phyloP scores from a whole-genome alignment of 768 basidiomycete genomes.

The Pisolithus marmoratus region DNA sequence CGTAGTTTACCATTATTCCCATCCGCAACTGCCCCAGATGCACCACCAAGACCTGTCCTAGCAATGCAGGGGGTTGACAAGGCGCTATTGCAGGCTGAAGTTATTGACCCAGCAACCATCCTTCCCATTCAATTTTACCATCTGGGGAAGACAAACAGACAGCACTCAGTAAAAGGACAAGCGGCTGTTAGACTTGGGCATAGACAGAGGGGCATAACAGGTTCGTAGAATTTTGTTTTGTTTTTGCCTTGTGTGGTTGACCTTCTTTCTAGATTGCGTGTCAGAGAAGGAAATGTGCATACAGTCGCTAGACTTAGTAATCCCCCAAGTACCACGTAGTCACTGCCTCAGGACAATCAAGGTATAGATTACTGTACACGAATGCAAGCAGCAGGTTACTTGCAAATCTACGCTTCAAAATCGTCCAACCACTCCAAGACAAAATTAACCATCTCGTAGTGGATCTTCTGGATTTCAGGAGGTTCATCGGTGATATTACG shows the following conservation, averaged over 20 bases:
- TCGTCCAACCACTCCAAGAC: conserved; percentile 68
- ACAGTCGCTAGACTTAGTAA: conserved; percentile 9
- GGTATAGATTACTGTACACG: too few species aligned
- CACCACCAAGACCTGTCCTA: too few species aligned
- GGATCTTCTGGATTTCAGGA: conserved; percentile 70
- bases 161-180: conserved; percentile 54
- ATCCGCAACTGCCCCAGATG: too few species aligned
- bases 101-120: conserved; percentile 53
- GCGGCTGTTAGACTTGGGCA: conserved; percentile 68
- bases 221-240: conserved; percentile 32
- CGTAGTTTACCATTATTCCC: too few species aligned
- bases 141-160: conserved; percentile 34
- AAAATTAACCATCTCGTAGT: conserved; percentile 74
- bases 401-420: conserved; percentile 27
- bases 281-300: conserved; percentile 23
- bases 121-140: conserved; percentile 40
- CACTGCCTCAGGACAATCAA: too few species aligned
- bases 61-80: conserved; percentile 75
- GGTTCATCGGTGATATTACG: conserved; percentile 60
- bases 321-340: conserved; percentile 12
- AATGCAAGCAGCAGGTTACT: too few species aligned
- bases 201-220: conserved; percentile 67
- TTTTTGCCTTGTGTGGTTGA: background rate
- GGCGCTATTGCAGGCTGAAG: conserved; percentile 61
- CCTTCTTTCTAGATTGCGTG: conserved; percentile 22